A percentile compares a stretch with the other conserved stretches of the same genome.
phyloP scores from a whole-genome alignment of 1,284 basidiomycete genomes.

The Hymenochaete sp. region DNA sequence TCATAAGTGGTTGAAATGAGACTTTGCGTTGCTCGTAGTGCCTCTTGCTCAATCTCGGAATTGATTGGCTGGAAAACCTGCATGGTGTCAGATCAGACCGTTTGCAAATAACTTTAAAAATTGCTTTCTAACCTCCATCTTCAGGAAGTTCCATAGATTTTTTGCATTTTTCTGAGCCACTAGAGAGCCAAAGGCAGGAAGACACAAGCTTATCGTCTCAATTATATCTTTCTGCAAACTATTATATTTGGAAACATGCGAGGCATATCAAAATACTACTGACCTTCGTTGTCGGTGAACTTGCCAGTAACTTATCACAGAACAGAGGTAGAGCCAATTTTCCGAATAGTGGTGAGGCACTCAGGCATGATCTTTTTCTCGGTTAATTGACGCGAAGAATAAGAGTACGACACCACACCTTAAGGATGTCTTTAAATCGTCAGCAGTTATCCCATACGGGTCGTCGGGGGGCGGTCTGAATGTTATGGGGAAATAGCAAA shows the following conservation, averaged over 20 bases:
- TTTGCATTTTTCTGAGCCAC: constrained; percentile 54
- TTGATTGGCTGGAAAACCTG: constrained; percentile 91
- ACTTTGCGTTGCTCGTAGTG: constrained; percentile 60
- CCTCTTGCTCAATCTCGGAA: constrained; percentile 57
- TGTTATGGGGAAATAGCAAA: constrained; percentile 98
- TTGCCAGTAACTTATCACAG: constrained; percentile 85
- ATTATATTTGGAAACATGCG: not conserved
- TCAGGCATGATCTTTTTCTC: constrained; percentile 46
- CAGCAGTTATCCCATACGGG: constrained; percentile 86
- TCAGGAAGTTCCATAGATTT: constrained; percentile 81
- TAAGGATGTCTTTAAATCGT: constrained; percentile 75
- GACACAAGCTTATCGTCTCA: constrained; percentile 62
- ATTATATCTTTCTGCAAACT: constrained; percentile 69
- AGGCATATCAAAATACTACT: not conserved
- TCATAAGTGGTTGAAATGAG: constrained; percentile 68
- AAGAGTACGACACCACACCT: constrained; percentile 34
- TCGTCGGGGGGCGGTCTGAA: constrained; percentile 94
- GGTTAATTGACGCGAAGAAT: not conserved
- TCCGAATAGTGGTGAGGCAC: constrained; percentile 78
- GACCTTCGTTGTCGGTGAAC: constrained; percentile 81
- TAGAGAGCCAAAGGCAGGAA: constrained; percentile 73
- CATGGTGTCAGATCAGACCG: constrained; percentile 2
- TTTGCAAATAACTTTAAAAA: not conserved
- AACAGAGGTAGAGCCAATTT: constrained; percentile 82
- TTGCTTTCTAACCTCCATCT: constrained; percentile 65